Percentiles rank a stretch among this genome's conserved stretches.
Conservation (phyloP, 2,329 filamentous ascomycete species). For the Helminthosporium solani region DNA sequence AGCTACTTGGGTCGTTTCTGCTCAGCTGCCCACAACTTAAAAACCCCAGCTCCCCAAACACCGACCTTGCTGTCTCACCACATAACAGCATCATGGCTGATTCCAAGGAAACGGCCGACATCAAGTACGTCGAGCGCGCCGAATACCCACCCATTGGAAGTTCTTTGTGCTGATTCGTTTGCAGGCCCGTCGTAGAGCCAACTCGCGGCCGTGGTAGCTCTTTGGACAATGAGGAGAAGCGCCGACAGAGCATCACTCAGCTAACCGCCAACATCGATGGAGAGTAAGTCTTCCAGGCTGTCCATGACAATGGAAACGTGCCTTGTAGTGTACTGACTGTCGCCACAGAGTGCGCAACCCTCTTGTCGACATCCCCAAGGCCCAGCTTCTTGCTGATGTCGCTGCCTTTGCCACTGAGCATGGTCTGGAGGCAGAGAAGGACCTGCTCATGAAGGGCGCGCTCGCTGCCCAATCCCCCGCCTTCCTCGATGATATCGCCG, state of each 20-base stretch:
- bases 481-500: constrained; percentile 62
- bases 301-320: neutral
- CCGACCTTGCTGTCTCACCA: neutral
- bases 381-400: constrained; percentile 57
- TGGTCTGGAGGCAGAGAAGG: constrained; percentile 58
- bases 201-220: constrained; percentile 19
- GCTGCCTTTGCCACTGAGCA: constrained; percentile 62
- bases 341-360: constrained; percentile 55
- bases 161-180: constrained; percentile 7
- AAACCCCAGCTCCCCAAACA: neutral
- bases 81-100: constrained; percentile 2
- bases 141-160: neutral
- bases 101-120: neutral
- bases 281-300: constrained; percentile 27
- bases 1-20: neutral
- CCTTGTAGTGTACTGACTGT: constrained; percentile 10
- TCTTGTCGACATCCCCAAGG: constrained; percentile 56
- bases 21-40: neutral
- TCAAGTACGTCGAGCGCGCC: neutral
- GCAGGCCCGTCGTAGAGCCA: constrained; percentile 21
- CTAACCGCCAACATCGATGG: constrained; percentile 33
- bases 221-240: constrained; percentile 24
- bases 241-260: constrained; percentile 23
- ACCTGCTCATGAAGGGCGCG: constrained; percentile 58
- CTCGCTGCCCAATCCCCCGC: constrained; percentile 70